A percentile compares a stretch with the other conserved stretches of the same genome.
phyloP scores from a whole-genome alignment of 2,329 filamentous ascomycete genomes.

The Fonsecaea multimorphosa region DNA sequence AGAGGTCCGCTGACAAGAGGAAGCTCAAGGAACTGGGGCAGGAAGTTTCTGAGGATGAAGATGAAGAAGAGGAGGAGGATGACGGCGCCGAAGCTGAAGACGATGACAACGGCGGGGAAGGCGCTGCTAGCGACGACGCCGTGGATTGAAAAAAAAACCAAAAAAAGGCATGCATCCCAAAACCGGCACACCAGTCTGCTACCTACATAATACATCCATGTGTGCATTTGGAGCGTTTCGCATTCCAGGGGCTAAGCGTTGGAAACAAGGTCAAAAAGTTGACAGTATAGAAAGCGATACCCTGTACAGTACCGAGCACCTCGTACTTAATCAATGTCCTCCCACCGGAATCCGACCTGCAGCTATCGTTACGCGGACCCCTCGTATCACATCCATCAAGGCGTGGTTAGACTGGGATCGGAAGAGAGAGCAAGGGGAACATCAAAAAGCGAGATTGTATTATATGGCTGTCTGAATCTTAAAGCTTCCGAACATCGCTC shows the following conservation, averaged over 20 bases:
- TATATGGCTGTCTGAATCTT: neutral
- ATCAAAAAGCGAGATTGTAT: neutral
- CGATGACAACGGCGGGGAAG: constrained; percentile 32
- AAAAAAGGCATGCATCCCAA: too few relatives aligned
- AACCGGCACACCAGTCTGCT: too few relatives aligned
- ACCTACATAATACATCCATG: too few relatives aligned
- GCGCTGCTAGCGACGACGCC: constrained; percentile 17
- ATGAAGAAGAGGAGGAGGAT: constrained; percentile 62
- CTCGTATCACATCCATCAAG: too few relatives aligned
- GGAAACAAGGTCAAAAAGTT: constrained; percentile 17
- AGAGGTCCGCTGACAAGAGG: constrained; percentile 72
- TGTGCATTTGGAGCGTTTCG: constrained; percentile 1
- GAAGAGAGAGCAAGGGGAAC: too few relatives aligned
- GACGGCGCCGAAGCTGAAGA: constrained; percentile 59
- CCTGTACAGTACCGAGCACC: constrained; percentile 28
- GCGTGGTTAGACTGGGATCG: too few relatives aligned
- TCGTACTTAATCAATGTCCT: constrained; percentile 4
- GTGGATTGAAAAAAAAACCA: constrained; percentile 38
- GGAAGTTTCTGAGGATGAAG: constrained; percentile 75
- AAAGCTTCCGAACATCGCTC: constrained; percentile 7
- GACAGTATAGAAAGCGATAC: constrained; percentile 22
- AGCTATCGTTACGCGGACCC: too few relatives aligned
- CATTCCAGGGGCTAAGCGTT: neutral
- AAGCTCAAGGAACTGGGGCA: constrained; percentile 71
- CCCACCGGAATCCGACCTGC: neutral